Percentiles rank a stretch among this genome's conserved stretches.
These are phyloP conservation scores for Claviceps citrina DNA, from an alignment of 2,329 filamentous ascomycete species.

Conservation along the genomic window DNA sequence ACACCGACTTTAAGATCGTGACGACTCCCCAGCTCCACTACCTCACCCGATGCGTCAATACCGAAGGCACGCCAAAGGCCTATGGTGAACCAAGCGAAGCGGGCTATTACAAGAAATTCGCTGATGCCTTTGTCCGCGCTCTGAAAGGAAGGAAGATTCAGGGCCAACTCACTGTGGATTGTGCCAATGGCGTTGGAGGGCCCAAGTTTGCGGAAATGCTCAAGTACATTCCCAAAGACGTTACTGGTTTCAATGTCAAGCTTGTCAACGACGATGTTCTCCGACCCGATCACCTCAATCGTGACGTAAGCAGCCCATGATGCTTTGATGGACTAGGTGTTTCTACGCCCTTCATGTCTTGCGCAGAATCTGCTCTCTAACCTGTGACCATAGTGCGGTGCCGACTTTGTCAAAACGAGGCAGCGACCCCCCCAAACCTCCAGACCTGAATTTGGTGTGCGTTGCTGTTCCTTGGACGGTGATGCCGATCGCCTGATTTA, in stretches of 20 bases:
- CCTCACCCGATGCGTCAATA: constrained; percentile 86
- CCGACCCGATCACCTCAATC: constrained; percentile 75
- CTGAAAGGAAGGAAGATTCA: constrained; percentile 61
- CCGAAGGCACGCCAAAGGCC: constrained; percentile 67
- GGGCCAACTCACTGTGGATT: constrained; percentile 72
- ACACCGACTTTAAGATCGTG: constrained; percentile 74
- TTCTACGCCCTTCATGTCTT: not conserved
- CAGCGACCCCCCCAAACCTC: constrained; percentile 77
- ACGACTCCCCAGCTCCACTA: constrained; percentile 98
- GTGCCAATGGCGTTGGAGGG: constrained; percentile 90
- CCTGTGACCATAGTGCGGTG: constrained; percentile 53
- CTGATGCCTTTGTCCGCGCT: constrained; percentile 67
- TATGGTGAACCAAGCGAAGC: constrained; percentile 82
- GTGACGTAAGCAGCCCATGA: constrained; percentile 53
- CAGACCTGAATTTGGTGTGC: constrained; percentile 58
- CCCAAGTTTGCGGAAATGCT: constrained; percentile 78
- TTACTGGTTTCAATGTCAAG: constrained; percentile 62
- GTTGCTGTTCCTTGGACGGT: constrained; percentile 83
- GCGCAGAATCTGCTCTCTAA: not conserved
- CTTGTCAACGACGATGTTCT: constrained; percentile 89
- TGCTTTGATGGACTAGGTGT: no score
- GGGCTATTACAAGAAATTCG: constrained; percentile 91
- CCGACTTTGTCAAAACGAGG: constrained; percentile 94
- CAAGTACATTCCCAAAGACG: constrained; percentile 59
- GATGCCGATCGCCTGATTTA: constrained; percentile 93